phyloP scores from a whole-genome alignment of 768 basidiomycete genomes.

The Ramaria sp. region DNA sequence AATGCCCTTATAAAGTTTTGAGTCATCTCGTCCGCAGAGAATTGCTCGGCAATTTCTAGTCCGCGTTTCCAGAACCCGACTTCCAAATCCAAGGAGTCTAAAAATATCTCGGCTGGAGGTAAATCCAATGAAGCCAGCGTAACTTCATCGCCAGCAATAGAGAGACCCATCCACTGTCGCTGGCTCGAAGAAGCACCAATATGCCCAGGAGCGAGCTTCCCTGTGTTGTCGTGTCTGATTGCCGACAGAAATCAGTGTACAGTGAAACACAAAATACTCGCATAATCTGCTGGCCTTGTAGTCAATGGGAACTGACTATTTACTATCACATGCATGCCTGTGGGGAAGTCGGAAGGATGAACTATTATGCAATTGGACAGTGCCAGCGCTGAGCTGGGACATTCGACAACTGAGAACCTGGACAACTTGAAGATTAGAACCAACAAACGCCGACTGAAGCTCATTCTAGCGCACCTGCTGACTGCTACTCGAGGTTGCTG shows the following conservation, averaged over 20 bases:
- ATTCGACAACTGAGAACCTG: conserved; percentile 47
- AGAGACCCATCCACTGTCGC: conserved; percentile 85
- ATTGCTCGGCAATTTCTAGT: conserved; percentile 52
- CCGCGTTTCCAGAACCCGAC: conserved; percentile 50
- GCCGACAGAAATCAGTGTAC: not conserved
- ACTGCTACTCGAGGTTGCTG: not conserved
- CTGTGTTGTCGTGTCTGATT: conserved; percentile 68
- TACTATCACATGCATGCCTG: conserved; percentile 65
- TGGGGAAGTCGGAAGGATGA: conserved; percentile 62
- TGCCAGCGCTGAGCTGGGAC: conserved; percentile 60
- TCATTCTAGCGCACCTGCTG: not conserved
- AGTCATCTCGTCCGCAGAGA: conserved; percentile 81
- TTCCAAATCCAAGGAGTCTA: conserved; percentile 76
- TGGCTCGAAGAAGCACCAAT: conserved; percentile 74
- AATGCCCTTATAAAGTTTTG: conserved; percentile 66
- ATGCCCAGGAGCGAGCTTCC: conserved; percentile 51
- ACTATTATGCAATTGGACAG: conserved; percentile 77
- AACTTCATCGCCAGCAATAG: conserved; percentile 64
- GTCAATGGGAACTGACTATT: conserved; percentile 67
- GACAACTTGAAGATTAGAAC: no score
- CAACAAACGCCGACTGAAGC: not conserved
- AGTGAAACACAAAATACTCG: not conserved
- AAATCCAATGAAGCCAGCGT: conserved; percentile 49
- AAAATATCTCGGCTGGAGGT: conserved; percentile 30
- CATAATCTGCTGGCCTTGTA: conserved; percentile 40